Evolutionary conservation across 345 rosid genomes (phyloP).

Genomic region (Trapa incisa): DNA sequence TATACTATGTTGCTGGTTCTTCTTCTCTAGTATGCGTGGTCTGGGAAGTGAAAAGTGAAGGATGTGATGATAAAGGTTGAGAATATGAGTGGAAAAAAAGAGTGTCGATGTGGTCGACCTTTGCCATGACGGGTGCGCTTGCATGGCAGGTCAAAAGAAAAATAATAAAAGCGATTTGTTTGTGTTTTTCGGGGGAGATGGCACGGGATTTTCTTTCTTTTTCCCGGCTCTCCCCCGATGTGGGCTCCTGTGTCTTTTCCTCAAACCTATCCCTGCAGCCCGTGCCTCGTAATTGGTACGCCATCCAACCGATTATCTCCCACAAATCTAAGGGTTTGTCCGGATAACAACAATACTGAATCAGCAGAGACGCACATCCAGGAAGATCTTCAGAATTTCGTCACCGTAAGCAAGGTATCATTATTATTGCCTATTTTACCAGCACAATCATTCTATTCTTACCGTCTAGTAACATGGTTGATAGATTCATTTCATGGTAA

Average conservation of each 20-base stretch:
- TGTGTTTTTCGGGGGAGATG: constrained; percentile 58
- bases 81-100: neutral
- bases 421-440: too few species aligned
- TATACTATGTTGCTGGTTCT: too few species aligned
- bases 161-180: constrained; percentile 36
- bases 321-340: neutral
- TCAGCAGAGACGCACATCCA: too few species aligned
- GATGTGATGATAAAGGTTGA: neutral
- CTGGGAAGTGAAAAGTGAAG: neutral
- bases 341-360: too few species aligned
- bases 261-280: neutral
- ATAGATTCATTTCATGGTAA: too few species aligned
- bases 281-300: neutral
- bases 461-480: too few species aligned
- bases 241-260: constrained; percentile 8
- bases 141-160: constrained; percentile 21
- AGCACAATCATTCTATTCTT: too few species aligned
- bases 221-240: constrained; percentile 62
- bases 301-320: neutral
- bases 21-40: too few species aligned
- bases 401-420: too few species aligned
- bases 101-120: constrained; percentile 10
- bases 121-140: constrained; percentile 22
- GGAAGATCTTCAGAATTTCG: too few species aligned
- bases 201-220: constrained; percentile 44